Evolutionary conservation across 495 filamentous ascomycete species (phyloP).

Genomic region (Podospora tetraspora): DNA sequence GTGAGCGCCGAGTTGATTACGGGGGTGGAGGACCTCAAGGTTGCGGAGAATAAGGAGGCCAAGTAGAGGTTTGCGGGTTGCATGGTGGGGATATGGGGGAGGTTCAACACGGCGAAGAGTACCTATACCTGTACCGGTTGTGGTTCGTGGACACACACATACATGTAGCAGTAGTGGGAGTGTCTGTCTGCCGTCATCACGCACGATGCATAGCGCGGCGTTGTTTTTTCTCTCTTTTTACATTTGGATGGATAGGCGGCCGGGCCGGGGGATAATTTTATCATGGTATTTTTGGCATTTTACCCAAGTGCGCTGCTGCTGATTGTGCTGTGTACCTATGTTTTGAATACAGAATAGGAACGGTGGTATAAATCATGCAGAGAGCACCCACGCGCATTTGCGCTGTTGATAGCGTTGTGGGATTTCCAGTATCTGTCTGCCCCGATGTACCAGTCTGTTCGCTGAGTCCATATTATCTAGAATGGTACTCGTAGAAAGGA

Average conservation of each 20-base stretch:
- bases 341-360: no score
- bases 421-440: no score
- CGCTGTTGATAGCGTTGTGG: no score
- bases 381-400: no score
- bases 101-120: neutral
- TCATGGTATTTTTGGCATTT: neutral
- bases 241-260: neutral
- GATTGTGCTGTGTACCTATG: neutral
- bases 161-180: neutral
- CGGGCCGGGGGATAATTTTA: neutral
- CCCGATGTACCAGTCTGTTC: neutral
- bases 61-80: neutral
- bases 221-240: neutral
- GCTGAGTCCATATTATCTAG: neutral
- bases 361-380: no score
- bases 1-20: slow-evolving; percentile 47
- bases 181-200: neutral
- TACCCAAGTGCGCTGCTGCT: neutral
- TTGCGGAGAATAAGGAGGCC: slow-evolving; percentile 27
- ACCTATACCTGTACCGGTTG: neutral
- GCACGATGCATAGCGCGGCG: neutral
- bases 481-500: neutral
- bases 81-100: neutral
- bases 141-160: neutral
- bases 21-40: slow-evolving; percentile 39